Evolutionary conservation across 192 early-diverging fungal genomes (phyloP).

Genomic region (Cladochytrium replicatum): DNA sequence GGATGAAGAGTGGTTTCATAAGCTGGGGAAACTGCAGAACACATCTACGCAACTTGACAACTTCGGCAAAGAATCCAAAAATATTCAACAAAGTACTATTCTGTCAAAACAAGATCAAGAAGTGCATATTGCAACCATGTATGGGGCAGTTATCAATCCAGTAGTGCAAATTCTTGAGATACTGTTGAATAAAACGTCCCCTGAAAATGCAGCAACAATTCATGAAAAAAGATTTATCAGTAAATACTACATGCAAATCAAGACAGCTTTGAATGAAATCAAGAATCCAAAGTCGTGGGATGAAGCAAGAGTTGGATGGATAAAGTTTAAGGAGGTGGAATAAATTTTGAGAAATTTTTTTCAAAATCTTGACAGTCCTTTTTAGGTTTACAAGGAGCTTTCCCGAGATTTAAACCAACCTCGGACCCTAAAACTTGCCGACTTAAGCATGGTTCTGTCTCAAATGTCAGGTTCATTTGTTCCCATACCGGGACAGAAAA

Average conservation of each 20-base stretch:
- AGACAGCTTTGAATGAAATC: conserved; percentile 36
- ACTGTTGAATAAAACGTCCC: conserved; percentile 34
- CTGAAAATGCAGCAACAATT: conserved; percentile 21
- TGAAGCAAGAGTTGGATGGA: conserved; percentile 42
- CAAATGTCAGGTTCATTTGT: conserved; percentile 32
- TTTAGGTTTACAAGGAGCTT: conserved; percentile 45
- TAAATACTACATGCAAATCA: conserved; percentile 45
- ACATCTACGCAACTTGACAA: conserved; percentile 47
- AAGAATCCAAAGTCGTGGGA: conserved; percentile 29
- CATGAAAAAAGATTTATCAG: conserved; percentile 64
- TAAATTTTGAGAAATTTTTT: background rate
- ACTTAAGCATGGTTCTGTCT: conserved; percentile 53
- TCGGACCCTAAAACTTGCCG: conserved; percentile 35
- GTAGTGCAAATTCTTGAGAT: conserved; percentile 45
- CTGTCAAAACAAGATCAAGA: conserved; percentile 28
- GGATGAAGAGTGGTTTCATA: conserved; percentile 73
- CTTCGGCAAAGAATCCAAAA: conserved; percentile 43
- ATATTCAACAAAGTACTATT: conserved; percentile 34
- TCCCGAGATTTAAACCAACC: conserved; percentile 41
- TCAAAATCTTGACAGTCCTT: conserved; percentile 1
- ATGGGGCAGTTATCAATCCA: conserved; percentile 47
- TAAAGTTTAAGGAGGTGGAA: conserved; percentile 47
- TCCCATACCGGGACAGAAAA: conserved; percentile 33
- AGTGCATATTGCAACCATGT: conserved; percentile 37
- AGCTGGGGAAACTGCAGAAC: conserved; percentile 44